These are phyloP conservation scores for Clonostachys solani DNA, from an alignment of 2,329 filamentous ascomycete species.

Conservation along the genomic window DNA sequence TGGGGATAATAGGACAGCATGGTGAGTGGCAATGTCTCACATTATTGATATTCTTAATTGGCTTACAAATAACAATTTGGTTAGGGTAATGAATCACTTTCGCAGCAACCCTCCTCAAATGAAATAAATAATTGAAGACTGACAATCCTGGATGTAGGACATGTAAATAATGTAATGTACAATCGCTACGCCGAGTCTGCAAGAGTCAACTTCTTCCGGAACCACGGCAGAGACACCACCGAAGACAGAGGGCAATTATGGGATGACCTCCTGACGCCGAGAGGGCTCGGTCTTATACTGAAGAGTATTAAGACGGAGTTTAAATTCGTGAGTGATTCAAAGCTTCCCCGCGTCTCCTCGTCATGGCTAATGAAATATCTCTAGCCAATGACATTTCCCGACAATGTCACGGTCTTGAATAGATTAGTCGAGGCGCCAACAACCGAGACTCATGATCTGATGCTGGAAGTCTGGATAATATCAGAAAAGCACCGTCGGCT, in stretches of 20 bases:
- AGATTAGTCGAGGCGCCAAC: conserved; percentile 57
- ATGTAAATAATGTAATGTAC: conserved; percentile 87
- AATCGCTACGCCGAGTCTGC: conserved; percentile 79
- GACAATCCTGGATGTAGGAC: conserved; percentile 23
- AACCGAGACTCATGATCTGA: conserved; percentile 40
- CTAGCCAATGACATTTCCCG: conserved; percentile 79
- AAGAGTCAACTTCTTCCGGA: conserved; percentile 72
- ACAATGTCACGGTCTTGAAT: conserved; percentile 79
- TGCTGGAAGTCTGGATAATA: conserved; percentile 60
- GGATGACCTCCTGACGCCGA: conserved; percentile 64
- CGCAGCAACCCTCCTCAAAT: not conserved
- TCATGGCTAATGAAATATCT: not conserved
- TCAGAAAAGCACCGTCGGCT: conserved; percentile 71
- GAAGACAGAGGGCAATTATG: conserved; percentile 59
- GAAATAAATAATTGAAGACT: not conserved
- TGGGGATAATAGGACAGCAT: conserved; percentile 37
- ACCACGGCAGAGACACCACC: conserved; percentile 62
- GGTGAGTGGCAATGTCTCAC: conserved; percentile 30
- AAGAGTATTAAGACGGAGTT: conserved; percentile 77
- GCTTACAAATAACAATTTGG: not conserved
- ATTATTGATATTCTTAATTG: not conserved
- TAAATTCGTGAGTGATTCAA: conserved; percentile 66
- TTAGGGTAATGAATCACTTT: not conserved
- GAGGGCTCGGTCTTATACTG: conserved; percentile 69
- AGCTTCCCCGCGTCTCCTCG: not conserved